Percentiles rank a stretch among this genome's conserved stretches.
These are phyloP conservation scores for Lupinus albus DNA, from an alignment of 306 rosid genomes.

Conservation along the genomic window DNA sequence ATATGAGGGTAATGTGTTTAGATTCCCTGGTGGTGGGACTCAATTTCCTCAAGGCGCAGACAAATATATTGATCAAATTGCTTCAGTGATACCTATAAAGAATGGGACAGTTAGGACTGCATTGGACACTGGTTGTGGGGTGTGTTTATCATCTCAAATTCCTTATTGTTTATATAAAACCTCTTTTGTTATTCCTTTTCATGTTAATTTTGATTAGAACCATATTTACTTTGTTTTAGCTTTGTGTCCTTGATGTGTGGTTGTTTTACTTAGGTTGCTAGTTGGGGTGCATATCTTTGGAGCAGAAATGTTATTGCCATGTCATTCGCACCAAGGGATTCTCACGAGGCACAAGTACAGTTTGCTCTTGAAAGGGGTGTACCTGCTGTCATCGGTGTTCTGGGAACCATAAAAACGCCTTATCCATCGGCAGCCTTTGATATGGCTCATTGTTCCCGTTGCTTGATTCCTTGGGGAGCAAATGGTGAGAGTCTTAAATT, in stretches of 20 bases:
- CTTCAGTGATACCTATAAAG: conserved; percentile 90
- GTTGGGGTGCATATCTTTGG: conserved; percentile 98
- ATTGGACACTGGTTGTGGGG: conserved; percentile 99
- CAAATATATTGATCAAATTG: conserved; percentile 86
- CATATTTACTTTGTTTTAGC: conserved; percentile 27
- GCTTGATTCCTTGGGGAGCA: conserved; percentile 92
- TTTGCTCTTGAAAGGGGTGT: conserved; percentile 98
- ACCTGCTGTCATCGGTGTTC: conserved; percentile 91
- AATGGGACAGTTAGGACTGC: conserved; percentile 93
- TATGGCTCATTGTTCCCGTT: conserved; percentile 99
- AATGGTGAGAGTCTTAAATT: conserved; percentile 63
- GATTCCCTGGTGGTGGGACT: conserved; percentile 95
- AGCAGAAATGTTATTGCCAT: conserved; percentile 85
- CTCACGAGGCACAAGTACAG: conserved; percentile 97
- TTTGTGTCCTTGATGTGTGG: conserved; percentile 28
- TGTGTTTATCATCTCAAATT: conserved; percentile 47
- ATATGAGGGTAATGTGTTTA: conserved; percentile 89
- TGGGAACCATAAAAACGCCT: conserved; percentile 84
- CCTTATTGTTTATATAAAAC: background rate
- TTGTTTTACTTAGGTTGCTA: conserved; percentile 72
- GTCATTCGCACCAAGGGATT: conserved; percentile 98
- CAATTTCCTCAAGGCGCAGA: conserved; percentile 99
- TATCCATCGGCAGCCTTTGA: conserved; percentile 94
- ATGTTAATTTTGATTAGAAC: conserved; percentile 21
- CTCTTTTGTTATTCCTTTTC: no score